phyloP scores from a whole-genome alignment of 2,329 filamentous ascomycete genomes.

The Cadophora sp. region DNA sequence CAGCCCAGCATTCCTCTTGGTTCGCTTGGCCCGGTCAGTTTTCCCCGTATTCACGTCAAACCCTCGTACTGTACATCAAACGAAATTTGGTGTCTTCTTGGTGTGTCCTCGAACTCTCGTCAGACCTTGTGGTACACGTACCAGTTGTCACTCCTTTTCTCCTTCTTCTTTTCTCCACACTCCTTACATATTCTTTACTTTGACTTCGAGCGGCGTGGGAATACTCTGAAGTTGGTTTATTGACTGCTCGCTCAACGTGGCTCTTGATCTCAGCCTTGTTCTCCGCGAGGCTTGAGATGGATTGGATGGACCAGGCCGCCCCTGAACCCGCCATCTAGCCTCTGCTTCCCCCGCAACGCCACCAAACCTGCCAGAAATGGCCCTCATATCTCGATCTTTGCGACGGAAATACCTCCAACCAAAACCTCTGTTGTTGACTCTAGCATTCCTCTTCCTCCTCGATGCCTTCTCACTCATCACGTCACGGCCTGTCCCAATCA shows the following conservation, averaged over 20 bases:
- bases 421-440: slow-evolving; percentile 20
- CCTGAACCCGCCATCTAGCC: background rate
- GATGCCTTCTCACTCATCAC: slow-evolving; percentile 22
- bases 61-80: background rate
- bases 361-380: slow-evolving; percentile 11
- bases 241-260: background rate
- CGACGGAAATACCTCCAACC: slow-evolving; percentile 24
- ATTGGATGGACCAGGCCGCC: slow-evolving; percentile 4
- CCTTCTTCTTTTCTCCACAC: background rate
- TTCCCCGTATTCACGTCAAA: slow-evolving; percentile 1
- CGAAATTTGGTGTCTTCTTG: background rate
- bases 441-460: slow-evolving; percentile 26
- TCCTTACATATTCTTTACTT: slow-evolving; percentile 8
- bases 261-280: background rate
- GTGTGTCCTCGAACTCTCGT: background rate
- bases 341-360: background rate
- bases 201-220: no score
- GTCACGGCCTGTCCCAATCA: slow-evolving; percentile 16
- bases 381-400: slow-evolving; percentile 22
- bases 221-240: background rate
- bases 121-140: background rate
- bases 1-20: background rate
- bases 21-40: background rate
- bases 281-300: slow-evolving; percentile 15
- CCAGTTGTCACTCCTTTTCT: background rate